Percentiles rank a stretch among this genome's conserved stretches.
phyloP scores from a whole-genome alignment of 2,329 filamentous ascomycete species.

The Xylaria sp. region DNA sequence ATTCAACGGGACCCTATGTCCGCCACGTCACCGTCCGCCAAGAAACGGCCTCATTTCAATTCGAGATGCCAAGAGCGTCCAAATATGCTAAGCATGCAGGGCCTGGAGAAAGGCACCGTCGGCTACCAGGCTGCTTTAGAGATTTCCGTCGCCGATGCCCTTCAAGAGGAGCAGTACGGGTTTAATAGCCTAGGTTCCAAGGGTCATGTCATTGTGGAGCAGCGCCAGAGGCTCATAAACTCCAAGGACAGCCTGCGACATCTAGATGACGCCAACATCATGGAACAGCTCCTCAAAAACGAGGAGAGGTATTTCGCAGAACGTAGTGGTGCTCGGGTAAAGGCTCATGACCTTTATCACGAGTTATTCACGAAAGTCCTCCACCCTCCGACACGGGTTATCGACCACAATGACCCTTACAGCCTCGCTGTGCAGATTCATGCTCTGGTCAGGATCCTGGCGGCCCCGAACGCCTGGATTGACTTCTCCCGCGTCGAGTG shows the following conservation, averaged over 20 bases:
- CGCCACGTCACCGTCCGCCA: constrained; percentile 45
- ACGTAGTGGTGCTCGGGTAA: constrained; percentile 51
- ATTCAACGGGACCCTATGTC: constrained; percentile 51
- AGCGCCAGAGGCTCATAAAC: constrained; percentile 59
- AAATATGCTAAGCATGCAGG: constrained; percentile 73
- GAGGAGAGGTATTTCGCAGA: constrained; percentile 58
- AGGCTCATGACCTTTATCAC: constrained; percentile 61
- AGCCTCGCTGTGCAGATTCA: constrained; percentile 72
- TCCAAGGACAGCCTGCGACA: constrained; percentile 57
- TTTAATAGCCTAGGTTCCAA: constrained; percentile 60
- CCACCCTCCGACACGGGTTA: constrained; percentile 57
- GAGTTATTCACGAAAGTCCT: constrained; percentile 64
- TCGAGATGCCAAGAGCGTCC: constrained; percentile 64
- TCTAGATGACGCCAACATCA: constrained; percentile 59
- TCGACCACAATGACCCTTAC: constrained; percentile 61
- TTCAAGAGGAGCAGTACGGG: constrained; percentile 64
- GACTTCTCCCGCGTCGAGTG: constrained; percentile 76
- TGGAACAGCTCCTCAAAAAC: constrained; percentile 62
- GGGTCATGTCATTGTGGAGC: constrained; percentile 57
- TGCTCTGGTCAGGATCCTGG: constrained; percentile 67
- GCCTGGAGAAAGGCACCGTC: constrained; percentile 70
- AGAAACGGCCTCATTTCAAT: constrained; percentile 60
- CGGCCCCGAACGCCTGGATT: constrained; percentile 69
- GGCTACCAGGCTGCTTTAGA: constrained; percentile 71
- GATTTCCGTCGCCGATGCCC: constrained; percentile 63